A percentile compares a stretch with the other conserved stretches of the same genome.
Evolutionary conservation across 495 filamentous ascomycete species (phyloP).

Genomic region (Lichina pygmaea): DNA sequence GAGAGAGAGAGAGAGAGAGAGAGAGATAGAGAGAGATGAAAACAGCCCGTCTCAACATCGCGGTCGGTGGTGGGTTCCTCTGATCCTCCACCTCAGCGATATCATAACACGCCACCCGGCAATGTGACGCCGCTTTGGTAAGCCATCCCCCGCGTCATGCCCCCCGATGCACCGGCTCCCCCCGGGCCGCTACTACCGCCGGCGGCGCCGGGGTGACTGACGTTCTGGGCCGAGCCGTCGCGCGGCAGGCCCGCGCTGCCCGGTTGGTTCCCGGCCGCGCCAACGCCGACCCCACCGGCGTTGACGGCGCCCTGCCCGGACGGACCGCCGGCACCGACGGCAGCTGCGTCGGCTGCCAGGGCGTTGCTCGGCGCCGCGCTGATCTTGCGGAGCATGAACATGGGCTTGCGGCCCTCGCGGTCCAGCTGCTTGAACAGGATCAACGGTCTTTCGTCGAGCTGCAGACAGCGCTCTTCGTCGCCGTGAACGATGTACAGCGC

Average conservation of each 20-base stretch:
- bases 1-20: not conserved
- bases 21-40: not conserved
- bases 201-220: not conserved
- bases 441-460: conserved; percentile 72
- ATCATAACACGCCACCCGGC: conserved; percentile 2
- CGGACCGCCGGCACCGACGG: not conserved
- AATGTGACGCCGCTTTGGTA: conserved; percentile 1
- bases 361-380: not conserved
- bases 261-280: not conserved
- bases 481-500: conserved; percentile 95
- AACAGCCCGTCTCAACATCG: not conserved
- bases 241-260: not conserved
- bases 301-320: not conserved
- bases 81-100: not conserved
- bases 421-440: conserved; percentile 94
- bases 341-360: not conserved
- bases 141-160: not conserved
- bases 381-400: conserved; percentile 81
- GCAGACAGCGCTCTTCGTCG: conserved; percentile 84
- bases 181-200: not conserved
- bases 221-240: not conserved
- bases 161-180: not conserved
- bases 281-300: not conserved
- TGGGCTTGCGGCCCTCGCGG: conserved; percentile 87
- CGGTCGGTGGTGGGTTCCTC: too few relatives aligned